Conservation (phyloP, 805 yeast species). For the Suhomyces sp. region DNA sequence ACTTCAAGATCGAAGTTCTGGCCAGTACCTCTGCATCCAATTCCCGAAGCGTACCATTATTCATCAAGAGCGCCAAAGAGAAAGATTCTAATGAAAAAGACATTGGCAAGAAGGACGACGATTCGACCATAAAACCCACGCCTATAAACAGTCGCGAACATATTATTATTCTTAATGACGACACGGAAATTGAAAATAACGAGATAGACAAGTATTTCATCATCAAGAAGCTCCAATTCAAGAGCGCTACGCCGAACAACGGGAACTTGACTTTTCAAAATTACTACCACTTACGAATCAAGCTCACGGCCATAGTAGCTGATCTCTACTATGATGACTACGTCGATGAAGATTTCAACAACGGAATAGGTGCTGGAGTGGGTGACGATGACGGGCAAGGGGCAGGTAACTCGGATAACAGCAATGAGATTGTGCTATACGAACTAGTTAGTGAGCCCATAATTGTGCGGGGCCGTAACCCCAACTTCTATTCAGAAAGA, state of each 20-base stretch:
- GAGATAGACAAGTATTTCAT: constrained; percentile 29
- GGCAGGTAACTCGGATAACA: constrained; percentile 15
- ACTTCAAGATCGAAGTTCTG: constrained; percentile 35
- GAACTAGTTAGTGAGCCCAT: constrained; percentile 43
- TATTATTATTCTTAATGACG: constrained; percentile 25
- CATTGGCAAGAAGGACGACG: constrained; percentile 6
- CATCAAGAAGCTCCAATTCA: constrained; percentile 45
- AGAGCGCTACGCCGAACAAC: constrained; percentile 51
- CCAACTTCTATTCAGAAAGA: constrained; percentile 55
- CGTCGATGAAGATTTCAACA: constrained; percentile 27
- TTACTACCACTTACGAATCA: constrained; percentile 39
- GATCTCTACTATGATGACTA: constrained; percentile 38
- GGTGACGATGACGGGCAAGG: constrained; percentile 5
- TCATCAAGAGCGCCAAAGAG: constrained; percentile 19
- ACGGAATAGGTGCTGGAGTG: constrained; percentile 9
- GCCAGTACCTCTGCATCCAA: constrained; percentile 35
- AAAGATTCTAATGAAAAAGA: constrained; percentile 1
- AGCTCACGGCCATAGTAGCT: constrained; percentile 36
- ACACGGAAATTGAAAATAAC: constrained; percentile 15
- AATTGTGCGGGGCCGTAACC: constrained; percentile 59
- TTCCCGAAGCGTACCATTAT: constrained; percentile 28
- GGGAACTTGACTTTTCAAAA: constrained; percentile 46
- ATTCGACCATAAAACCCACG: constrained; percentile 13
- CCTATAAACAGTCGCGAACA: constrained; percentile 21
- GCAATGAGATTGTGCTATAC: constrained; percentile 28